Evolutionary conservation across 495 filamentous ascomycete genomes (phyloP).

Genomic region (Glutinoglossum americanum): DNA sequence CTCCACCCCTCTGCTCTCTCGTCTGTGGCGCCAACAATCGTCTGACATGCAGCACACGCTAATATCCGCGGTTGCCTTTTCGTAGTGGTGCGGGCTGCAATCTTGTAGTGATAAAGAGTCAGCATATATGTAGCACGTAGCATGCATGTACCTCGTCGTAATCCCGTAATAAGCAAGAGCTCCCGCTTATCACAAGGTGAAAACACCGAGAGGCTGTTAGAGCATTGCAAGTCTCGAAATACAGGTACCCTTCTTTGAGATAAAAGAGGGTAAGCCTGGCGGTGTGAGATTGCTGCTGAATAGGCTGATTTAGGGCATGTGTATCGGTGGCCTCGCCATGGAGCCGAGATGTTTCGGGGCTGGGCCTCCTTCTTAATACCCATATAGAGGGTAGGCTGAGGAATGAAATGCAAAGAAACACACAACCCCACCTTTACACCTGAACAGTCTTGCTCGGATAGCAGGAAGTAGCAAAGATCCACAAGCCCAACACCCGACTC

Average conservation of each 20-base stretch:
- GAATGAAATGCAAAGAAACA: constrained; percentile 5
- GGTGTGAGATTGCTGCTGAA: neutral
- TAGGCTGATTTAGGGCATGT: constrained; percentile 8
- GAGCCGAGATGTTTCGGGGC: constrained; percentile 12
- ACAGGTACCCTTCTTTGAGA: neutral
- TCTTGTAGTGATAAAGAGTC: neutral
- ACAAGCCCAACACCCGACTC: constrained; percentile 47
- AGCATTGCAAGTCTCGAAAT: neutral
- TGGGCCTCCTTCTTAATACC: constrained; percentile 81
- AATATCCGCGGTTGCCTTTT: constrained; percentile 8
- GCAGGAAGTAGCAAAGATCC: constrained; percentile 52
- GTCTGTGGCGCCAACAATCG: constrained; percentile 25
- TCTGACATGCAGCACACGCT: constrained; percentile 21
- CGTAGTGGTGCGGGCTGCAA: neutral
- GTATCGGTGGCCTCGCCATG: constrained; percentile 7
- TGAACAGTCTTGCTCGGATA: constrained; percentile 40
- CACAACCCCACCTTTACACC: constrained; percentile 36
- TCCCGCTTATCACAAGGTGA: constrained; percentile 1
- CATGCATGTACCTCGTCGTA: constrained; percentile 27
- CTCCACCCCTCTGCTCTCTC: constrained; percentile 20
- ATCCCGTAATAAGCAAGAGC: constrained; percentile 15
- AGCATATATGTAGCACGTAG: neutral
- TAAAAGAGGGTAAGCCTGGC: neutral
- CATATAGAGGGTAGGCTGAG: constrained; percentile 11
- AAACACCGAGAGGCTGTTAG: constrained; percentile 22